Conservation (phyloP, 768 basidiomycete genomes). For the Cyclocybe cylindracea region DNA sequence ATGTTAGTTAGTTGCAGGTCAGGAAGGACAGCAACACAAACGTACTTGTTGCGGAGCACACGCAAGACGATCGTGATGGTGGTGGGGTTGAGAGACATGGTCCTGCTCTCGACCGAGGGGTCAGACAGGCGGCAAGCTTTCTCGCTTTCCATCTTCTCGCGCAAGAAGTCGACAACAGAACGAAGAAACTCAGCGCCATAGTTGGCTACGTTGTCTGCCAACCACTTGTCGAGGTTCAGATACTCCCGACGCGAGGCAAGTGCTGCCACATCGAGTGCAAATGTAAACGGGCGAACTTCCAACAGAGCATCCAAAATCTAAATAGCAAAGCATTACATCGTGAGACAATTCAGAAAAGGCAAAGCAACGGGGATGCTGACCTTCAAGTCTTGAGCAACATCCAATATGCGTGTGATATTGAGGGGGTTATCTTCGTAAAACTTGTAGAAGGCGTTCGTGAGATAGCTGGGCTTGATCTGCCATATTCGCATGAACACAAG, state of each 20-base stretch:
- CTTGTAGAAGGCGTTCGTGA: constrained; percentile 86
- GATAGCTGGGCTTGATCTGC: constrained; percentile 85
- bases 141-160: constrained; percentile 92
- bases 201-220: constrained; percentile 80
- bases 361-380: constrained; percentile 38
- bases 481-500: constrained; percentile 96
- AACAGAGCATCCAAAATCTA: constrained; percentile 93
- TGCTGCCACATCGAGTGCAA: constrained; percentile 93
- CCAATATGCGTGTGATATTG: constrained; percentile 92
- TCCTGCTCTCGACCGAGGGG: constrained; percentile 73
- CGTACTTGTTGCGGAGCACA: constrained; percentile 81
- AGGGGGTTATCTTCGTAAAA: constrained; percentile 91
- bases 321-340: background rate
- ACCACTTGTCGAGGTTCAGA: constrained; percentile 95
- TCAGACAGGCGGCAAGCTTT: constrained; percentile 76
- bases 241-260: constrained; percentile 92
- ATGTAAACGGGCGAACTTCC: constrained; percentile 84
- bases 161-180: constrained; percentile 85
- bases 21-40: constrained; percentile 6
- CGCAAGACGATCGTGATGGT: constrained; percentile 93
- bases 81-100: constrained; percentile 84
- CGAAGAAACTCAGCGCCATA: constrained; percentile 88
- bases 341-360: background rate
- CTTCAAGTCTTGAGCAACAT: constrained; percentile 94
- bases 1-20: constrained; percentile 4